Base-by-base conservation (phyloP, 148 eudicot species). In the Rhododendron ovatum region DNA sequence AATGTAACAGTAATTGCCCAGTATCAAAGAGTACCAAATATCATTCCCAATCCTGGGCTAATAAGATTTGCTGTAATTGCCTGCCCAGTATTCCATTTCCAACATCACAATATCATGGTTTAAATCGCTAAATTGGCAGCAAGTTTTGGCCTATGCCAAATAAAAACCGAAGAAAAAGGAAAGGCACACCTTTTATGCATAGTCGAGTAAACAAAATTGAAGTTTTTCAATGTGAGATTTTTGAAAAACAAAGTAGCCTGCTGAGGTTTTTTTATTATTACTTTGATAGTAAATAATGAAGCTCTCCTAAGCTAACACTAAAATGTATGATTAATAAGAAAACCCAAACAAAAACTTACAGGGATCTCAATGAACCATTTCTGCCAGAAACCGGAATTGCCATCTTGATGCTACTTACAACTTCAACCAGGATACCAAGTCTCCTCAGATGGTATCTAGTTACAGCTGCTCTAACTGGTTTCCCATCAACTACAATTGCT, bases 381-480 rank as follows among this genome's bases (percentile, higher is more conserved):
- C 84, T 89, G 17, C 92, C 89, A 51, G 82, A 61, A n/a, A 82
- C 37, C 37, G 90, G 85, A 83, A 82, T 57, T 51, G 90, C 93
- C 33, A 53, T 80, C 55, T 67, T 80, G 73, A 92, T 89, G 88
- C 88, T 90, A 87, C 85, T 48, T 6, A 91, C 91, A 41, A 88
- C 82, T 86, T 94, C 91, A 63, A 89, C 91, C 7, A 82, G 85
- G 11, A 94, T 89, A 57, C 95, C 94, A 82, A 94, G 94, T 76
- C 96, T 89, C 89, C 88, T 94, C 18, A 94, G 85, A 87, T 94
- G 96, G 82, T 92, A 94, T 86, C 69, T 88, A 12, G 96, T 94
- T 53, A 92, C 92, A 78, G 95, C 90, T 59, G 93, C 93, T 86
- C 96, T 89, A 82, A 91, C 91, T 0, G 89, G 92, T 79, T 90